Evolutionary conservation across 768 basidiomycete species (phyloP), one percentile per base, ranked within the genome.

Genomic region (Thelephora aurantiotincta): DNA sequence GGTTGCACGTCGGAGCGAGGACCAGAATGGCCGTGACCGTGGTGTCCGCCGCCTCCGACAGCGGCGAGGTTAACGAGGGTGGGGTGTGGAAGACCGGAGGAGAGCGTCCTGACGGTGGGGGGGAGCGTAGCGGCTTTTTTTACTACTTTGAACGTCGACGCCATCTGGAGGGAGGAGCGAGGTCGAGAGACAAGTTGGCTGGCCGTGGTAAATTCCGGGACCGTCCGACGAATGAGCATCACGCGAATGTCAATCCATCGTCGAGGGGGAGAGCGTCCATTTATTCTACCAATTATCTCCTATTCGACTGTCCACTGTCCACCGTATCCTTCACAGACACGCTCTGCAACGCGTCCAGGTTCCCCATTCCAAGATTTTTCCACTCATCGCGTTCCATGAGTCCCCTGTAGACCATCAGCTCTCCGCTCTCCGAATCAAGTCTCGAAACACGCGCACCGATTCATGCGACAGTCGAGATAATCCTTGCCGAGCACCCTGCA

Each of bases 381-480:
- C 89, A 90, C 12, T 90, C 79, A 56, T 91, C 90, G 42, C 74
- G 71, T 54, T 85, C 80, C 90, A 93, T 92, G 44, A 92, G 68
- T n/a, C 83, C 86, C 54, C 90, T 92, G 30, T 1, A 26, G 52
- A 44, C 43, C 33, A 2, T 42, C 43, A 44, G 47, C 46, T 34
- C 13, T 33, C 45, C n/a, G n/a, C n/a, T 14, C 44, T n/a, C 11
- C 43, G 6, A 43, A 22, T 14, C 19, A 14, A 23, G 18, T 12
- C n/a, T 22, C 48, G n/a, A 46, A 16, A 48, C 18, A 46, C 23
- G 66, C 82, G 55, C 57, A 90, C 90, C 80, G 82, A 57, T 76
- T 67, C 91, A 94, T 93, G 53, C 91, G 70, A 58, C 91, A 94
- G 49, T 89, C 78, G 23, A 94, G 72, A 56, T 94, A 94, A 30